Evolutionary conservation across 495 filamentous ascomycete genomes (phyloP).

Genomic region (Tuber microsphaerosporum): DNA sequence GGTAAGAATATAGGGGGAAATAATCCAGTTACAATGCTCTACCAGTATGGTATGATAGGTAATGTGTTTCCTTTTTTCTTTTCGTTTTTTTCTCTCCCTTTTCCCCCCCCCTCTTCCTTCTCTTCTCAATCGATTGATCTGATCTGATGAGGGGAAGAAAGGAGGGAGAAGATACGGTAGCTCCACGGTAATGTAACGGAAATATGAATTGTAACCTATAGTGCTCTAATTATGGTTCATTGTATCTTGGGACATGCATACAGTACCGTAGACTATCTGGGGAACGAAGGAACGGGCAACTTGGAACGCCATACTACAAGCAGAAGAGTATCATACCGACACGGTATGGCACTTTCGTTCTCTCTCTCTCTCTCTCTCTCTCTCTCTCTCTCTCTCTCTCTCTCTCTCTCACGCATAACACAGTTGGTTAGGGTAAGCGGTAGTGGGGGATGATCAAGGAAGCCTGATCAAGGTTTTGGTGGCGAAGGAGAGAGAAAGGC

Average conservation of each 20-base stretch:
- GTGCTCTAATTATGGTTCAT: background rate
- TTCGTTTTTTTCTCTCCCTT: no score
- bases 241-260: background rate
- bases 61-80: background rate
- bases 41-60: background rate
- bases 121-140: background rate
- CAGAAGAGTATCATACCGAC: background rate
- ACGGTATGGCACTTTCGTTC: background rate
- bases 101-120: background rate
- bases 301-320: background rate
- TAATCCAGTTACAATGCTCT: no score
- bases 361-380: background rate
- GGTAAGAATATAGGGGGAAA: background rate
- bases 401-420: background rate
- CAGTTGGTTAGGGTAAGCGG: background rate
- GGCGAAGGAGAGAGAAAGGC: background rate
- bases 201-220: background rate
- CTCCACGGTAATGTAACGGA: background rate
- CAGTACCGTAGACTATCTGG: no score
- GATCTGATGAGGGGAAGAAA: background rate
- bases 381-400: background rate
- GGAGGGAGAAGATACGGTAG: background rate
- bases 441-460: background rate
- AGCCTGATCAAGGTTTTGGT: background rate
- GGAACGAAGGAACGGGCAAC: background rate